These are phyloP conservation scores for Syzygium aqueum DNA, from an alignment of 345 rosid genomes.

Conservation along the genomic window DNA sequence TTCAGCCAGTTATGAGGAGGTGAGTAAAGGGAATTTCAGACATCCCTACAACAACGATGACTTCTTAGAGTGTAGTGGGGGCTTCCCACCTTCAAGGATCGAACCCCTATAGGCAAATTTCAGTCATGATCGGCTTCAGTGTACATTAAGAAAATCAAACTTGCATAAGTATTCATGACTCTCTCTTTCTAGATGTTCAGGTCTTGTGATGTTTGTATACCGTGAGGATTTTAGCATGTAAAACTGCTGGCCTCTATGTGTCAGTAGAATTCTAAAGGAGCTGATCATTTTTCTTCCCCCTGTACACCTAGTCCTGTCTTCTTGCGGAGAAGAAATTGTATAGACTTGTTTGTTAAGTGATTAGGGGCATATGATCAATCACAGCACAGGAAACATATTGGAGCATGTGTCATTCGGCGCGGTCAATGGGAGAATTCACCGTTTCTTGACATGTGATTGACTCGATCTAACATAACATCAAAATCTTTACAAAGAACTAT, in stretches of 20 bases:
- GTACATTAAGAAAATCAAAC: not conserved
- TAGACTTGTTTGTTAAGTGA: not conserved
- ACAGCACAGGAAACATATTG: not conserved
- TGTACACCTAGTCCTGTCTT: not conserved
- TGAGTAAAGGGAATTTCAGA: constrained; percentile 9
- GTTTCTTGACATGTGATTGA: not conserved
- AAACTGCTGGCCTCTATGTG: not conserved
- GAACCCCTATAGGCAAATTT: constrained; percentile 31
- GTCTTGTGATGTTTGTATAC: not conserved
- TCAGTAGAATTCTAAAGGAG: not conserved
- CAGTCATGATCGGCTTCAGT: not conserved
- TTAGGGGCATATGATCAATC: not conserved
- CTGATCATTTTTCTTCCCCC: not conserved
- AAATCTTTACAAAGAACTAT: not conserved
- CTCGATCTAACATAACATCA: not conserved
- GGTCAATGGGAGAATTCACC: not conserved
- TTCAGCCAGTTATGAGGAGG: constrained; percentile 40
- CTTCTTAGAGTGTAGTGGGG: constrained; percentile 31
- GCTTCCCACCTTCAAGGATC: constrained; percentile 22
- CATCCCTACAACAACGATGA: constrained; percentile 36
- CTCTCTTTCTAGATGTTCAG: not conserved
- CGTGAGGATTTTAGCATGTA: not conserved
- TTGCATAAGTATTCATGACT: not conserved
- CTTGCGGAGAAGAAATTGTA: not conserved
- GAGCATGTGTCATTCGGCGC: not conserved